Evolutionary conservation across 2,329 filamentous ascomycete genomes (phyloP), one percentile per base, ranked within the genome.

Genomic region (Zymoseptoria brevis): DNA sequence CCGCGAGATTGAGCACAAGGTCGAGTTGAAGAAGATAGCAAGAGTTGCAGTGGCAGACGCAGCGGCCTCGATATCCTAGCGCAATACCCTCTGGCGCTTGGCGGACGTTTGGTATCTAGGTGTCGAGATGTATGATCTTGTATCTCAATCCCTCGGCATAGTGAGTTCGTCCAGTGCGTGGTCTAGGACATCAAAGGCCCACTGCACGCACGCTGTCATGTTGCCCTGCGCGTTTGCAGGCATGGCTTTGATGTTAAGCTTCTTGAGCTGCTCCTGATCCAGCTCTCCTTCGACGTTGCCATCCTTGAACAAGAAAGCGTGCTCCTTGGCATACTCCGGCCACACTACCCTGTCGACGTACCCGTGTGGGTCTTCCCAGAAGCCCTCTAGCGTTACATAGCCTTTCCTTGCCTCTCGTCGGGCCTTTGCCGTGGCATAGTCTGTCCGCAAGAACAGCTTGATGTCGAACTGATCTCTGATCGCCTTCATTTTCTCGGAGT

Each of bases 261-360:
- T 30, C 11, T 62, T 54, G 16, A 70, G 63, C 53, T 80, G 76
- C 0, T 76, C 74, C 19, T 75, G 70, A 49, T 82, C 77, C 8
- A 86, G 70, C 53, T 74, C 68, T 0, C 82, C 82, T 66, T 88
- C 74, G 8, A 90, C 88, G 70, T 92, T 77, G 0, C 83, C 87
- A 7, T 77, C 75, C 64, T 86, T 75, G 70, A 96, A 94, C 72
- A 99, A 77, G 80, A 89, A 96, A 21, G 79, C 78, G 75, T 97
- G 92, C 67, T 90, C 84, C 56, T 82, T 79, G 3, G 88, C 89
- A 74, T 96, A 97, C 68, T 96, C 93, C 3, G 93, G 93, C 94
- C 94, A 99, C 4, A 99, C 94, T 57, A 99, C 83, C 71, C 88
- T 83, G 72, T 97, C 92, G 45, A 97, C 91, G 72, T 97, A 99